Base-by-base conservation (phyloP, 768 basidiomycete species). In the Leccinum rimulosum region DNA sequence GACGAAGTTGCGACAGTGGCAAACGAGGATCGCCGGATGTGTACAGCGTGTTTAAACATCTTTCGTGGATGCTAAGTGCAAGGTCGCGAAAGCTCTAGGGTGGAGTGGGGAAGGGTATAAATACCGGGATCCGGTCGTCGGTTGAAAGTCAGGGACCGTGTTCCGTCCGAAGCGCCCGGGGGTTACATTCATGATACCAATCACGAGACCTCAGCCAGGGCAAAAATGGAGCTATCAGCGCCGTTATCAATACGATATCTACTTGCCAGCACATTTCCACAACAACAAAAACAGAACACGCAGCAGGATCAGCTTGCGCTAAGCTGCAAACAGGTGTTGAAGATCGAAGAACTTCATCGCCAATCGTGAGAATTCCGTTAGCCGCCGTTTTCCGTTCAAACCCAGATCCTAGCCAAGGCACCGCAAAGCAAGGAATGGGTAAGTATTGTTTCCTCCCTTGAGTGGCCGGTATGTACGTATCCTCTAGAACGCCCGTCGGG, bases 11-110 rank as follows among this genome's bases (percentile, higher is more conserved):
- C 45, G 31, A 50, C 43, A 1, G 65, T 71, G 22, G 62, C 53
- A 35, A 70, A 61, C n/a, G 72, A 61, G 27, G 70, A 63, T n/a
- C 64, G 64, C 22, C 55, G 73, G 36, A 63, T 48, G 52, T 58
- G 68, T 47, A 52, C 60, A 2, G 56, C 57, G 38, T 50, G 70
- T 60, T 55, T 60, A 9, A 68, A 48, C 62, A 74, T 70, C 9
- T 36, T 56, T 28, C 15, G 17, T 35, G 25, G 52, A 25, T 22
- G n/a, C 22, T 12, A 50, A 50, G 4, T 53, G 48, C 47, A 28
- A 12, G 36, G 47, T 10, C 35, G 19, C 8, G 11, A 33, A 4
- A 33, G 31, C 31, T 33, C 11, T 33, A 11, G 31, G 11, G 31
- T 33, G 31, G 36, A 31, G 22, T n/a, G 5, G 27, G 19, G 19